Evolutionary conservation across 139 green algal genomes (phyloP), one percentile per base, ranked within the genome.

Genomic region (Trebouxia sp.): DNA sequence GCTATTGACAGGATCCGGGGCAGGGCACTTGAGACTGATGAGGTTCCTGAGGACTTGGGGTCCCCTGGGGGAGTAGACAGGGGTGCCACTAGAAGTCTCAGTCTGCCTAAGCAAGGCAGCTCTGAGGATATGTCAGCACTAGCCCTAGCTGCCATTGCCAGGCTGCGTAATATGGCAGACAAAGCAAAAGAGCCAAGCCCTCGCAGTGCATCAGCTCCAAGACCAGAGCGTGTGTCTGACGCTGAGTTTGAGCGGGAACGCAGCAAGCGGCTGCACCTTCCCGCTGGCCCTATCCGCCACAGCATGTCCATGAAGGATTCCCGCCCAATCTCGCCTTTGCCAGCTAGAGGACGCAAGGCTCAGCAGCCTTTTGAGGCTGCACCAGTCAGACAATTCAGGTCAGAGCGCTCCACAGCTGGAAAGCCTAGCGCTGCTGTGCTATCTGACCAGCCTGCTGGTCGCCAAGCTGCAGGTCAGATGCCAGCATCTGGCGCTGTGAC

Each of bases 81-180:
- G 11, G 35, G 32, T 5, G 35, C 58, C 28, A 39, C 32, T 35
- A 72, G 62, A 15, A 72, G 62, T 15, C 62, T 72, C 62, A 72
- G 62, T 35, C 32, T 72, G 62, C 62, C 62, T n/a, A 72, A 45
- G 32, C 32, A 45, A 15, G 62, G 62, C 62, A 72, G 62, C 14
- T 72, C 62, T 45, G 69, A 77, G 41, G 69, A 77, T 28, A 39
- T 77, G 39, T 77, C 69, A 56, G 69, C 69, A 5, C 53, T 77
- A 28, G 69, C 69, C 42, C 69, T 77, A 9, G 69, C 69, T 37
- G 69, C 69, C 41, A 77, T 77, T 55, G 69, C 69, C 10, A 35
- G 69, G 11, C 24, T 77, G 69, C 42, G 69, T 5, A 77, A 77
- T 41, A 51, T 77, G 69, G 69, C 69, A 14, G 69, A 77, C 69